A percentile compares a stretch with the other conserved stretches of the same genome.
phyloP scores from a whole-genome alignment of 371 early-diverging fungal species.

The Apophysomyces ossiformis region DNA sequence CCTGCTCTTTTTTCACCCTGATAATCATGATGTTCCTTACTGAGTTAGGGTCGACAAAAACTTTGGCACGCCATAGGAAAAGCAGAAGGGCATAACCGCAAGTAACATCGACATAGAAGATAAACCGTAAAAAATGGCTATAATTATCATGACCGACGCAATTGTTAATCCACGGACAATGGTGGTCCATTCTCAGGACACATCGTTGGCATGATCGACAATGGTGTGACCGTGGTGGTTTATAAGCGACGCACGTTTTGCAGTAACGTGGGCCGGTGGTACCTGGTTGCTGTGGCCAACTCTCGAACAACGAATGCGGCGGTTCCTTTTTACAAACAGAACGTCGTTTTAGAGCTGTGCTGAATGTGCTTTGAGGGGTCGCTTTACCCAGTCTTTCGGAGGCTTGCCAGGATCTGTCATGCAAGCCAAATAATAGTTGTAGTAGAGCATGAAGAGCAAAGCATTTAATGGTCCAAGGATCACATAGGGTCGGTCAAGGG shows the following conservation, averaged over 20 bases:
- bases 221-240: constrained; percentile 89
- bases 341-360: neutral
- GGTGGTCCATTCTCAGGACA: constrained; percentile 93
- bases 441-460: constrained; percentile 67
- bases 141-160: constrained; percentile 93
- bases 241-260: constrained; percentile 71
- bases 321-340: constrained; percentile 37
- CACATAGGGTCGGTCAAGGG: constrained; percentile 23
- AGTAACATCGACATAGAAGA: constrained; percentile 71
- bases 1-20: neutral
- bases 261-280: constrained; percentile 71
- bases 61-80: constrained; percentile 40
- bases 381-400: constrained; percentile 72
- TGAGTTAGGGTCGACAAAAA: constrained; percentile 33
- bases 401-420: constrained; percentile 82
- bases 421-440: constrained; percentile 84
- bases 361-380: constrained; percentile 17
- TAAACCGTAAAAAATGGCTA: constrained; percentile 89
- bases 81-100: constrained; percentile 49
- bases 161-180: constrained; percentile 98
- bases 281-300: constrained; percentile 18
- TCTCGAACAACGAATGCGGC: constrained; percentile 28
- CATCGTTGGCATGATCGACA: constrained; percentile 83
- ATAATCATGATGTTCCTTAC: neutral
- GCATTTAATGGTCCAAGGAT: constrained; percentile 68